These are phyloP conservation scores for Sanghuangporus sanghuang DNA, from an alignment of 1,284 basidiomycete species.

Conservation along the genomic window DNA sequence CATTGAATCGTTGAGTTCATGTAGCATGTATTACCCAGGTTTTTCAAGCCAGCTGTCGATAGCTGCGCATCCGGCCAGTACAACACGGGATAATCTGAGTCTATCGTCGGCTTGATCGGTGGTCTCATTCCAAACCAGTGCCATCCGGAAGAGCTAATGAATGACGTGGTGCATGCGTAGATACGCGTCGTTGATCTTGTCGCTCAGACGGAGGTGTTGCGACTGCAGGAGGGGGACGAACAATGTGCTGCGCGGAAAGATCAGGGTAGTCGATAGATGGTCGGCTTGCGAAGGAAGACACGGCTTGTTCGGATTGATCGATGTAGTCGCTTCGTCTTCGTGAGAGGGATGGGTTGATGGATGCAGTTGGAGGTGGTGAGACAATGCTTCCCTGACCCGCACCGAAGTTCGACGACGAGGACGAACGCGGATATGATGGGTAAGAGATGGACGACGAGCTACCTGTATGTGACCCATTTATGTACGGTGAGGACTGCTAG, in stretches of 20 bases:
- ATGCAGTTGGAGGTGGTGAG: constrained; percentile 72
- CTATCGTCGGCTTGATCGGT: constrained; percentile 43
- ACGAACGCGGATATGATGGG: constrained; percentile 34
- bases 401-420: constrained; percentile 29
- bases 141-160: constrained; percentile 25
- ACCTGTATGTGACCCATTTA: constrained; percentile 1
- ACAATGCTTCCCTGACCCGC: constrained; percentile 32
- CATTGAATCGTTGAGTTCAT: constrained; percentile 99
- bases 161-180: constrained; percentile 27
- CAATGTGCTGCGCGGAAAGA: constrained; percentile 51
- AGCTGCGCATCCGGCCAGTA: constrained; percentile 81
- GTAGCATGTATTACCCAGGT: constrained; percentile 97
- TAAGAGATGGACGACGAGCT: constrained; percentile 35
- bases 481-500: constrained; percentile 9
- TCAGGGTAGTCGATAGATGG: constrained; percentile 79
- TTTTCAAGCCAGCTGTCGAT: constrained; percentile 87
- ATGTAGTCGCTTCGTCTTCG: constrained; percentile 75
- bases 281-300: constrained; percentile 45
- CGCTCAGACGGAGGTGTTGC: constrained; percentile 63
- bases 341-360: constrained; percentile 69
- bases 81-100: constrained; percentile 65
- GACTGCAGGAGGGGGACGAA: constrained; percentile 73
- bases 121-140: constrained; percentile 42
- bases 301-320: constrained; percentile 70
- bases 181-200: constrained; percentile 53